Evolutionary conservation across 2,329 filamentous ascomycete species (phyloP), one percentile per base, ranked within the genome.

Genomic region (Aspergillus spinulosporus): DNA sequence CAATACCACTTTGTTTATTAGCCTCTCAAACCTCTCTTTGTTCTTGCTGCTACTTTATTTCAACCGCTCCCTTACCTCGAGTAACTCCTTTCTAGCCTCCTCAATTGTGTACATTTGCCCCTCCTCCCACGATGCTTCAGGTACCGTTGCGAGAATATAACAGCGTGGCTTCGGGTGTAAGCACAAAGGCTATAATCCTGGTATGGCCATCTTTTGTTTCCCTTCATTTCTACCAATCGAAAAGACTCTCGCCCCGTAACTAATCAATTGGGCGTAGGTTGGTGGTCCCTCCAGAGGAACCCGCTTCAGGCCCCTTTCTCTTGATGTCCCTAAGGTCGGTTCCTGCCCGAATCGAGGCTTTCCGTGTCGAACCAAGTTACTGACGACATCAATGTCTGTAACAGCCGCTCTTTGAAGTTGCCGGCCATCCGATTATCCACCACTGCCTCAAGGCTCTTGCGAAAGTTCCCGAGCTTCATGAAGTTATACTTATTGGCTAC

Each of bases 401-500:
- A 52, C 64, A 95, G 91, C 94, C 94, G 62, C 89, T 99, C 66
- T 97, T 99, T 80, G 93, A 97, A 75, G 92, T 99, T 71, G 94
- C 94, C 65, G 94, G 94, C 67, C 94, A 99, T 78, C 92, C 93
- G 67, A 97, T 99, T 79, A 92, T 97, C 80, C 93, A 92, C 84
- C 94, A 99, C 82, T 96, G 92, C 82, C 85, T 99, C 73, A 89
- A 88, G 69, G 92, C 94, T 69, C 84, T 97, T 70, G 87, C 90
- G 64, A 95, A 92, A 74, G 90, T 97, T 59, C 88, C 90, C 68
- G 88, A 90, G 70, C 90, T 99, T 76, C 90, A 92, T 72, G 94
- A 99, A 78, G 93, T 99, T 67, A 92, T 94, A 80, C 88, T 99
- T 70, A 95, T 99, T 71, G 94, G 94, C 71, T 99, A 99, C 84